Conservation (phyloP, 2,329 filamentous ascomycete species). For the Sarocladiaceae sp. region DNA sequence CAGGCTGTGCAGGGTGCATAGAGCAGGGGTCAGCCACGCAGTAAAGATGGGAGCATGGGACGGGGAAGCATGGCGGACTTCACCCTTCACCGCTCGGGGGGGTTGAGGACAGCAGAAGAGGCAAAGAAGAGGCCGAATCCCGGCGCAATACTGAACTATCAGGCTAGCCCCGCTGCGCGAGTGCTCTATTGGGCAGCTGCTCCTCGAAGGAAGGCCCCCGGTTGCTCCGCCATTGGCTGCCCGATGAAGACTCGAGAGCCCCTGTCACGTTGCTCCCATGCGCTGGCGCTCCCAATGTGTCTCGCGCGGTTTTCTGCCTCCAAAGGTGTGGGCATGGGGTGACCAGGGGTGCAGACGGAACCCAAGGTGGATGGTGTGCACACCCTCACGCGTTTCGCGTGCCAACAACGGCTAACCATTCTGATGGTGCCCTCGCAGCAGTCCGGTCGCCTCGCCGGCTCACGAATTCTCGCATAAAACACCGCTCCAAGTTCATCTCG, state of each 20-base stretch:
- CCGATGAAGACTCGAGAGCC: constrained; percentile 42
- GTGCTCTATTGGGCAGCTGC: constrained; percentile 45
- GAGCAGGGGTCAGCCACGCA: constrained; percentile 1
- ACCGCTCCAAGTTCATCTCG: no score
- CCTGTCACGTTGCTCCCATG: constrained; percentile 47
- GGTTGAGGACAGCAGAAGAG: constrained; percentile 22
- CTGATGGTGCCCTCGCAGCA: constrained; percentile 3
- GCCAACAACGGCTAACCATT: constrained; percentile 7
- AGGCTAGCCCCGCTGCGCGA: constrained; percentile 40
- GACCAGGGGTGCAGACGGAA: background rate
- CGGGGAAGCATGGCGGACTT: constrained; percentile 8
- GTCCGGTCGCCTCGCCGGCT: no score
- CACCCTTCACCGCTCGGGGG: constrained; percentile 26
- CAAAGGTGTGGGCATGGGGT: constrained; percentile 1
- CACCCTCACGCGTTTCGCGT: constrained; percentile 5
- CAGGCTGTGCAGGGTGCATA: background rate
- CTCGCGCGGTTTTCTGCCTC: constrained; percentile 6
- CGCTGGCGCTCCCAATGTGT: constrained; percentile 32
- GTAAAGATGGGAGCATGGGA: constrained; percentile 8
- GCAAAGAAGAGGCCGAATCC: constrained; percentile 20
- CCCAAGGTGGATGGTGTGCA: background rate
- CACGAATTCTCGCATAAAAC: no score
- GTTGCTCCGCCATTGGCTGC: constrained; percentile 39
- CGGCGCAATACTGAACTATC: constrained; percentile 31
- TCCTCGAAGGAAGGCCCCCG: constrained; percentile 21